Base-by-base conservation (phyloP, 768 basidiomycete genomes). In the Lentinula lateritia region DNA sequence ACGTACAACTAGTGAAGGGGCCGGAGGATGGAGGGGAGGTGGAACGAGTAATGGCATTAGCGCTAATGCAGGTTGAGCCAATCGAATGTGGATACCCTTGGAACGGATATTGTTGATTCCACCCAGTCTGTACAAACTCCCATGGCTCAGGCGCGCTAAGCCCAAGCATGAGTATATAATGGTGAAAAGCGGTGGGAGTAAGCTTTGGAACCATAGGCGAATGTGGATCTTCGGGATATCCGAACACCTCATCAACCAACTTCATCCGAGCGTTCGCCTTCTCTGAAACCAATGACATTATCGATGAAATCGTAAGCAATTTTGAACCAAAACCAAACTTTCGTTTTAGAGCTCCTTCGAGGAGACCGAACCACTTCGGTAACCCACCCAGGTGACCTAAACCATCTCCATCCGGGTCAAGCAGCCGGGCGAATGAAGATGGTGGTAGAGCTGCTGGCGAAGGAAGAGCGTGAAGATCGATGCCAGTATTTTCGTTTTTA, bases 361-460 rank as follows among this genome's bases (percentile, higher is more conserved):
- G 55, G 7, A 39, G 23, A 15, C 15, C 41, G 15, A 56, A 56
- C 55, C 55, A 56, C 9, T 43, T 56, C 23, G 55, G 55, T 43
- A 56, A 20, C 7, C 55, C 55, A 43, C 55, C 39, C 13, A 56
- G 55, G 28, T 56, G 55, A 34, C 55, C 55, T 13, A 56, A 20
- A 43, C 55, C 55, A 56, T 56, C 55, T 43, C 55, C 55, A 15
- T 56, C 55, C n/a, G 55, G 55, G 23, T 56, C 55, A 5, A 56
- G 13, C 20, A 56, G n/a, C n/a, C 55, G 39, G 13, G 55, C 38
- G 23, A 56, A 28, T 4, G 55, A 42, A 18, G 23, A 23, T 15
- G 13, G 23, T 2, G 55, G 41, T 13, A 56, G 13, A 6, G 3
- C 28, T 20, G 55, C 55, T 5, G 55, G 55, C 5, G 55, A 20